Evolutionary conservation across 2,329 filamentous ascomycete genomes (phyloP).

Genomic region (Phaeosphaeriaceae sp.): DNA sequence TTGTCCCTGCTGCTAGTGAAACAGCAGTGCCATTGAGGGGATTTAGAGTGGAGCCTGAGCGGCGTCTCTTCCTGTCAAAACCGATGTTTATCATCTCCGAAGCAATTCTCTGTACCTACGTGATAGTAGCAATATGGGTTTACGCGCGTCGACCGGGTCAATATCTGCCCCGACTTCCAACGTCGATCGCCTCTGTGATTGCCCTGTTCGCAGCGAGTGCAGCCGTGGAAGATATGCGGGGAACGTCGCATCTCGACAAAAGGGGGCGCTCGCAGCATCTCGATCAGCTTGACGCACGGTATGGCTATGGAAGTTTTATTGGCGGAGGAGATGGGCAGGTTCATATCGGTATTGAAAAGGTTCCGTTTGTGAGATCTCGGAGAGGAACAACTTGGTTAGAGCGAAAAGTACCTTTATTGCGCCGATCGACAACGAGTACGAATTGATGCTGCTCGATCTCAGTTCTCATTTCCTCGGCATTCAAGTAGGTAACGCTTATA

Average conservation of each 20-base stretch:
- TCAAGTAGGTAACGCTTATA: too few relatives aligned
- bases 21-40: slow-evolving; percentile 13
- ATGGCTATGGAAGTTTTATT: slow-evolving; percentile 60
- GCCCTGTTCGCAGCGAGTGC: slow-evolving; percentile 58
- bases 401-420: slow-evolving; percentile 12
- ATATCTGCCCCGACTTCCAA: slow-evolving; percentile 60
- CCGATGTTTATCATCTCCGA: slow-evolving; percentile 56
- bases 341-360: slow-evolving; percentile 61
- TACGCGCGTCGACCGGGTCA: slow-evolving; percentile 52
- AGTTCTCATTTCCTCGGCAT: too few relatives aligned
- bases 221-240: slow-evolving; percentile 47
- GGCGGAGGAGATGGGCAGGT: slow-evolving; percentile 53
- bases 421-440: slow-evolving; percentile 6
- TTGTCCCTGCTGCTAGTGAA: slow-evolving; percentile 29
- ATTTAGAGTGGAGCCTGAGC: slow-evolving; percentile 32
- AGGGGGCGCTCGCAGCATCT: slow-evolving; percentile 25
- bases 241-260: slow-evolving; percentile 23
- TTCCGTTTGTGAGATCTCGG: slow-evolving; percentile 45
- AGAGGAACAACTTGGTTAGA: slow-evolving; percentile 25
- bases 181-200: slow-evolving; percentile 56
- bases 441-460: too few relatives aligned
- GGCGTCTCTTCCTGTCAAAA: slow-evolving; percentile 57
- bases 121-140: slow-evolving; percentile 51
- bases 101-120: slow-evolving; percentile 53
- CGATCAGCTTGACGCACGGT: slow-evolving; percentile 27